Evolutionary conservation across 768 basidiomycete species (phyloP).

Genomic region (Lepiota brunneoincarnata): DNA sequence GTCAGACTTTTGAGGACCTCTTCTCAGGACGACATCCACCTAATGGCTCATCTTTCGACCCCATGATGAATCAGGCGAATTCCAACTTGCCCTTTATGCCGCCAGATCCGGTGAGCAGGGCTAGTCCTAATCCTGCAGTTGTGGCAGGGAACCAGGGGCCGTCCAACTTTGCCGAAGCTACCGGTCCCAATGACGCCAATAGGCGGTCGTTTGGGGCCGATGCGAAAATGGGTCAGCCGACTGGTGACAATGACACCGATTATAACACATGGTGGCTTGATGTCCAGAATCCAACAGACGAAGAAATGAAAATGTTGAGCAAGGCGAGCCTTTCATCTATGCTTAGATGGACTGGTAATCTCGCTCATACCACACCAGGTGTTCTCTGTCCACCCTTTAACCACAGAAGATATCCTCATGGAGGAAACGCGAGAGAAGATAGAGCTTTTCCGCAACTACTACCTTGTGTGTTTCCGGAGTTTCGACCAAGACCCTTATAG

Average conservation of each 20-base stretch:
- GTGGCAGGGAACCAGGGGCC: not conserved
- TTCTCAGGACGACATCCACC: slow-evolving; percentile 55
- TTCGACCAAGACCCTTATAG: slow-evolving; percentile 99
- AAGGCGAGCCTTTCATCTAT: slow-evolving; percentile 53
- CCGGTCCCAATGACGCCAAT: not conserved
- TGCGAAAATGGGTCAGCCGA: slow-evolving; percentile 15
- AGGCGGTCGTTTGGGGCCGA: slow-evolving; percentile 7
- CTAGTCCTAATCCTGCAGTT: not conserved
- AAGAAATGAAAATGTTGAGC: slow-evolving; percentile 96
- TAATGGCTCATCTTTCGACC: slow-evolving; percentile 8
- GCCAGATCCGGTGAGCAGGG: slow-evolving; percentile 3
- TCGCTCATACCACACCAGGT: slow-evolving; percentile 50
- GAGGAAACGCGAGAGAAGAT: slow-evolving; percentile 99
- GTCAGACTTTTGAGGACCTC: slow-evolving; percentile 89
- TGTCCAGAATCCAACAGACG: slow-evolving; percentile 89
- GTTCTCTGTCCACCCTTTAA: slow-evolving; percentile 95
- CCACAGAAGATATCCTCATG: slow-evolving; percentile 99
- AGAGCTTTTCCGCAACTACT: slow-evolving; percentile 97
- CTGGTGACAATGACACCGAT: slow-evolving; percentile 48
- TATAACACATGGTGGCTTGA: slow-evolving; percentile 97
- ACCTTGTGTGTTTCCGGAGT: slow-evolving; percentile 97
- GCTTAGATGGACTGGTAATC: not conserved
- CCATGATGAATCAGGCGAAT: slow-evolving; percentile 17
- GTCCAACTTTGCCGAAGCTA: slow-evolving; percentile 4
- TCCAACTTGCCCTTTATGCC: slow-evolving; percentile 20